Base-by-base conservation (phyloP, 306 rosid genomes). In the Crotalaria pallida region DNA sequence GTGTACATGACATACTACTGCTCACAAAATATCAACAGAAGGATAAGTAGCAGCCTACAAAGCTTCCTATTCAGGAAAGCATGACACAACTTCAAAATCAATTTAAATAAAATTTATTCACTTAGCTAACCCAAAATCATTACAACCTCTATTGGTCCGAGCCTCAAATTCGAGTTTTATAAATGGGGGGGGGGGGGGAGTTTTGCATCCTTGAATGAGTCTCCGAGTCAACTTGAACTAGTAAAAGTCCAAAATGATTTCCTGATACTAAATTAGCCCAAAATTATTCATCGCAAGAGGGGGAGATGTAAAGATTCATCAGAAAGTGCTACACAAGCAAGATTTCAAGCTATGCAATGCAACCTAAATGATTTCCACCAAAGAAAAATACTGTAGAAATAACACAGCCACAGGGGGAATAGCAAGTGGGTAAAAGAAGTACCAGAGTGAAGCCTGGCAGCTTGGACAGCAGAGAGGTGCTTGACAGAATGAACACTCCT, bases 371-470 rank as follows among this genome's bases (percentile, higher is more conserved):
- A 6, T 43, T 15, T 61, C 3, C 52, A 23, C 55, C 4, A 36
- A 71, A 56, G 22, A n/a, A 27, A 55, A 62, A 34, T 71, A 38
- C 36, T 48, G 12, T 9, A 11, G 22, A 13, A 27, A 57, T 18
- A n/a, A n/a, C n/a, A n/a, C n/a, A n/a, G n/a, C n/a, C n/a, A n/a
- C n/a, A n/a, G n/a, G n/a, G n/a, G 21, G 17, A 38, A 17, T 4
- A 57, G 44, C 0, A 52, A 51, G 36, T 33, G 10, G 10, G 24
- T n/a, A 69, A 19, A 12, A 18, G 0, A 59, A 64, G 73, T 83
- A 92, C 96, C 98, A 82, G 90, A 77, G 79, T 81, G 89, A 91
- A 85, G 81, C 59, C 83, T 62, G 21, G 92, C 76, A 63, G 90
- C 81, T 61, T 82, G 96, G 10, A 74, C 83, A 65, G 88, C 79